Percentiles rank a stretch among this genome's conserved stretches.
Conservation (phyloP, 805 yeast species). For the Saccharomycopsis schoenii region DNA sequence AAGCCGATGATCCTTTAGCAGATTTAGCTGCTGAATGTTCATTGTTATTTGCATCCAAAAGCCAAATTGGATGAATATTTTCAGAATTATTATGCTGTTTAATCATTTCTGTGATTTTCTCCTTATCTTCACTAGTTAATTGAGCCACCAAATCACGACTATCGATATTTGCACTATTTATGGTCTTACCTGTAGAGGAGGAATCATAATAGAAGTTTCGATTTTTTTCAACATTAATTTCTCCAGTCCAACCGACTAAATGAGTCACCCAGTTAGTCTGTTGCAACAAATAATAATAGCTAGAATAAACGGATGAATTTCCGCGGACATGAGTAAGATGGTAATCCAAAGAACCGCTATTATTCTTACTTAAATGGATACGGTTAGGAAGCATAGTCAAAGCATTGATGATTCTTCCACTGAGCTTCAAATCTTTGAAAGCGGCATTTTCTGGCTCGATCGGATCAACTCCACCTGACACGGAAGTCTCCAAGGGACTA, state of each 20-base stretch:
- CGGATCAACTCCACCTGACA: conserved; percentile 4
- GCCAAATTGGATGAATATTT: conserved; percentile 80
- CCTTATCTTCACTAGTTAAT: conserved; percentile 45
- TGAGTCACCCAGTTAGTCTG: conserved; percentile 81
- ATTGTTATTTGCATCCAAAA: conserved; percentile 64
- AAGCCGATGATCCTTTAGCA: not conserved
- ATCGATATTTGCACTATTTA: not conserved
- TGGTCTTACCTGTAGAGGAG: not conserved
- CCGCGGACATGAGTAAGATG: conserved; percentile 52
- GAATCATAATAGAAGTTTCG: conserved; percentile 1
- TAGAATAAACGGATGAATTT: conserved; percentile 73
- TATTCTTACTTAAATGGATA: conserved; percentile 32
- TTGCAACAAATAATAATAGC: conserved; percentile 52
- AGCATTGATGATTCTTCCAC: conserved; percentile 60
- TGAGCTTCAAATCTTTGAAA: conserved; percentile 29
- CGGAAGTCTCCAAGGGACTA: conserved; percentile 21
- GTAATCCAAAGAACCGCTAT: conserved; percentile 39
- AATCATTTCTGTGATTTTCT: conserved; percentile 37
- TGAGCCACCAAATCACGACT: conserved; percentile 11
- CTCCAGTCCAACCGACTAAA: conserved; percentile 94
- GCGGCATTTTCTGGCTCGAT: conserved; percentile 3
- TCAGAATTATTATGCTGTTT: conserved; percentile 36
- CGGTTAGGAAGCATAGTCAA: conserved; percentile 61
- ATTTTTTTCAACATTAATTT: conserved; percentile 33
- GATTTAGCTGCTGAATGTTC: not conserved